A percentile compares a stretch with the other conserved stretches of the same genome.
Evolutionary conservation across 495 filamentous ascomycete genomes (phyloP).

Genomic region (Xylona heveae): DNA sequence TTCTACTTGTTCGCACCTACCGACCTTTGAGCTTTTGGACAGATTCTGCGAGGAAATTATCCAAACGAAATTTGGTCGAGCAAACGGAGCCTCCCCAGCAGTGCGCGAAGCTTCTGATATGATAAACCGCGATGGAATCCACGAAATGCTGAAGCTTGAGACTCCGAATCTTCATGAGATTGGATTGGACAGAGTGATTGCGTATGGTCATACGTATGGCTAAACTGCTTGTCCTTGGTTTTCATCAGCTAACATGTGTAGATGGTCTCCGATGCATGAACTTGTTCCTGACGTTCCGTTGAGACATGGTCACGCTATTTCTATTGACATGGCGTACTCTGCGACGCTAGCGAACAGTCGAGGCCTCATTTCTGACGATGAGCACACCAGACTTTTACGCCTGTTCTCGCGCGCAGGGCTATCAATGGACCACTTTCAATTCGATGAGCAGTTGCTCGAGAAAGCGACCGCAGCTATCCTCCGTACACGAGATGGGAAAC

Average conservation of each 20-base stretch:
- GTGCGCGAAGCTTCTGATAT: slow-evolving; percentile 31
- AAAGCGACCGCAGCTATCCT: slow-evolving; percentile 38
- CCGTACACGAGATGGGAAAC: slow-evolving; percentile 37
- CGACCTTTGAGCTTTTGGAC: slow-evolving; percentile 37
- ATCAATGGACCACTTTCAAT: slow-evolving; percentile 38
- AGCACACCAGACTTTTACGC: slow-evolving; percentile 29
- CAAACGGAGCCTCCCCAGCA: slow-evolving; percentile 22
- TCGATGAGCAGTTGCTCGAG: slow-evolving; percentile 33
- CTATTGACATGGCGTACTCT: slow-evolving; percentile 45
- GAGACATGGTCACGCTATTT: slow-evolving; percentile 43
- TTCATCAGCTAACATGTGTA: slow-evolving; percentile 4
- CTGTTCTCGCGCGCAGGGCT: slow-evolving; percentile 40
- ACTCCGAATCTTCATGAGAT: slow-evolving; percentile 43
- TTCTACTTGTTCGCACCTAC: slow-evolving; percentile 35
- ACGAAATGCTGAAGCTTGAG: slow-evolving; percentile 41
- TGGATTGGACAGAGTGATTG: slow-evolving; percentile 38
- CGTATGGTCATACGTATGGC: slow-evolving; percentile 43
- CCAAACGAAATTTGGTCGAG: slow-evolving; percentile 30
- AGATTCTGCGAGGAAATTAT: slow-evolving; percentile 38
- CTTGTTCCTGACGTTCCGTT: slow-evolving; percentile 35
- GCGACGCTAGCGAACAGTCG: slow-evolving; percentile 34
- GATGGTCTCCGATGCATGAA: slow-evolving; percentile 42
- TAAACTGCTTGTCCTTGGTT: not conserved
- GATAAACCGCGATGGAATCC: slow-evolving; percentile 35
- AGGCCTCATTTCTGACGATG: slow-evolving; percentile 25